Conservation (phyloP, 345 rosid genomes). For the Citrus inodora region DNA sequence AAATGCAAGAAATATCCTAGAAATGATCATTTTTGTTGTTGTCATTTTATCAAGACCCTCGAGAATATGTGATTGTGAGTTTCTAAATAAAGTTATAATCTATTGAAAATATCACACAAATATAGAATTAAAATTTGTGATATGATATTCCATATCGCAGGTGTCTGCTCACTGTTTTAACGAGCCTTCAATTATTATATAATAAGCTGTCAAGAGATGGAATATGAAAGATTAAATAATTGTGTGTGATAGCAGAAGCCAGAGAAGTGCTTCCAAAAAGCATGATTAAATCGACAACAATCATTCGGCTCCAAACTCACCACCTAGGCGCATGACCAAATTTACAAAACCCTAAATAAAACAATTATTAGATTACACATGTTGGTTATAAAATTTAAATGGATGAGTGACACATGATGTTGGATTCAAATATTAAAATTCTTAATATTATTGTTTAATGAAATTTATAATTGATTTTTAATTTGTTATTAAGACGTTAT, state of each 20-base stretch:
- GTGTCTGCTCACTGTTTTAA: background rate
- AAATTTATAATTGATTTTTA: background rate
- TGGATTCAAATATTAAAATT: no score
- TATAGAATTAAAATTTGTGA: background rate
- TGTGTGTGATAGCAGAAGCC: background rate
- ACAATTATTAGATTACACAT: no score
- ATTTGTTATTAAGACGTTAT: no score
- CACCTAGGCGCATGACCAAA: background rate
- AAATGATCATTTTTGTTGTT: background rate
- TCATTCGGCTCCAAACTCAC: background rate
- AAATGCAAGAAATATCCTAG: no score
- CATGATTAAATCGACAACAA: background rate
- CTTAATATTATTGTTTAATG: background rate
- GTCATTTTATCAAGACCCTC: background rate
- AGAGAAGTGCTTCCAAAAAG: background rate
- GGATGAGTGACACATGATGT: fast-evolving
- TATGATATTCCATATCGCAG: background rate
- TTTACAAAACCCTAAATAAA: background rate
- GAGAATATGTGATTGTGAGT: background rate
- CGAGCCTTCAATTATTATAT: background rate
- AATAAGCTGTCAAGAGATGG: background rate
- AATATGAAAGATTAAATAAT: background rate
- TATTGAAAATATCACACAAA: background rate
- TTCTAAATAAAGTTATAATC: background rate
- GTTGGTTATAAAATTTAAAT: no score